These are phyloP conservation scores for Sphenostylis stenocarpa DNA, from an alignment of 306 rosid genomes.

Conservation along the genomic window DNA sequence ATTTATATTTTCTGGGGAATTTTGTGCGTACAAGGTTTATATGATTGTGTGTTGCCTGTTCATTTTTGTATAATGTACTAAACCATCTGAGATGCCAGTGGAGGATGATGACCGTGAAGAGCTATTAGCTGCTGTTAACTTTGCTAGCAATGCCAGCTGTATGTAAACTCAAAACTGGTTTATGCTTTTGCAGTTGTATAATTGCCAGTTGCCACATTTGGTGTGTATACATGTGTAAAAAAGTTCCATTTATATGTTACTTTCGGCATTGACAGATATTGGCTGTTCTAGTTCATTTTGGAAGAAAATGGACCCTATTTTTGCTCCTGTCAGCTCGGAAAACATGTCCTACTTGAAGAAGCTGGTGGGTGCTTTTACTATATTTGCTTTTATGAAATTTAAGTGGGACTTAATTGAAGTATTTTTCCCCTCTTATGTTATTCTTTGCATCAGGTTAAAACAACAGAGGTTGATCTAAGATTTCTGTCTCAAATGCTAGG, in stretches of 20 bases:
- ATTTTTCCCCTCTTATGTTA: constrained; percentile 15
- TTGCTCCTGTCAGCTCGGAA: constrained; percentile 58
- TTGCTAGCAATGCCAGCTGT: constrained; percentile 71
- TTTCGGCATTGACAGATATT: constrained; percentile 48
- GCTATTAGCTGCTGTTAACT: constrained; percentile 68
- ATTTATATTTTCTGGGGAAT: constrained; percentile 12
- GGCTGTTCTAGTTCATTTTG: constrained; percentile 78
- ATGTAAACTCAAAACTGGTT: constrained; percentile 41
- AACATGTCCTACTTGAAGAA: constrained; percentile 60
- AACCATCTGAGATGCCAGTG: constrained; percentile 50
- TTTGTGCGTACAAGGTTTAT: constrained; percentile 6
- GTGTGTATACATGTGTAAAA: constrained; percentile 6
- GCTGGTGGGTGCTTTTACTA: constrained; percentile 52
- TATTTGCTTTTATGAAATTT: constrained; percentile 24
- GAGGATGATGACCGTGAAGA: constrained; percentile 78
- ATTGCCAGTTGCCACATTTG: not conserved
- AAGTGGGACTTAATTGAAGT: constrained; percentile 24
- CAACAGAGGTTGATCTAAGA: constrained; percentile 52
- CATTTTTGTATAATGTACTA: constrained; percentile 11
- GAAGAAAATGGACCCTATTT: constrained; percentile 71
- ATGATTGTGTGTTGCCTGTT: constrained; percentile 4
- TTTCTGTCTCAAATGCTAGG: constrained; percentile 47
- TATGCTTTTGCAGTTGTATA: not conserved
- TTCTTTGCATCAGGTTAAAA: constrained; percentile 49
- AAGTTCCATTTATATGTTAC: constrained; percentile 8